These are phyloP conservation scores for Suhomyces wounanorum DNA, from an alignment of 1,139 yeast species.

Conservation along the genomic window DNA sequence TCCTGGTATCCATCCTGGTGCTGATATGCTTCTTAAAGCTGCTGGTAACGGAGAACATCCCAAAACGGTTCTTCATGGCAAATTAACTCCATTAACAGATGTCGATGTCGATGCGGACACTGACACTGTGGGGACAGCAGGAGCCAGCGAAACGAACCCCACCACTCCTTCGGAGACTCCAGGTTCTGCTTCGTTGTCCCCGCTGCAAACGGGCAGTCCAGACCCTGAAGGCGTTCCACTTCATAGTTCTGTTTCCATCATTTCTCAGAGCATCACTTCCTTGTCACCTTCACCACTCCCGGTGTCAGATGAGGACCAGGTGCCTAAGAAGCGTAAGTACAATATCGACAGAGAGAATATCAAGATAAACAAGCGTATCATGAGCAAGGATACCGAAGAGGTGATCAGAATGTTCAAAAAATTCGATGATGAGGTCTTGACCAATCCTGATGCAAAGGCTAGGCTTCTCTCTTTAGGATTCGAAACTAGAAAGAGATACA, in stretches of 20 bases:
- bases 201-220: constrained; percentile 3
- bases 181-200: constrained; percentile 1
- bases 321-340: constrained; percentile 16
- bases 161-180: constrained; percentile 6
- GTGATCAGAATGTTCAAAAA: constrained; percentile 22
- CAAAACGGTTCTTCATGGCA: neutral
- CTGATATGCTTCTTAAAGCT: neutral
- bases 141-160: constrained; percentile 8
- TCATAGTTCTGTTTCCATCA: constrained; percentile 12
- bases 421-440: constrained; percentile 22
- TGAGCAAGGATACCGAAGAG: constrained; percentile 22
- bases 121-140: constrained; percentile 2
- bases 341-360: constrained; percentile 18
- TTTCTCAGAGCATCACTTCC: constrained; percentile 14
- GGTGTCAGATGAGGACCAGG: constrained; percentile 10
- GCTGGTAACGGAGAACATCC: neutral
- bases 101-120: constrained; percentile 3
- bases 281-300: constrained; percentile 9
- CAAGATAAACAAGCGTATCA: constrained; percentile 22
- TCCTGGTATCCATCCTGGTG: neutral
- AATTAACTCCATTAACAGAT: constrained; percentile 3
- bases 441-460: constrained; percentile 20
- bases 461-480: constrained; percentile 20
- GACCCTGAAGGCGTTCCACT: constrained; percentile 6
- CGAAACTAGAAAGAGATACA: constrained; percentile 21